Evolutionary conservation across 805 yeast species (phyloP), one percentile per base, ranked within the genome.

Genomic region (Wickerhamiella hasegawae): DNA sequence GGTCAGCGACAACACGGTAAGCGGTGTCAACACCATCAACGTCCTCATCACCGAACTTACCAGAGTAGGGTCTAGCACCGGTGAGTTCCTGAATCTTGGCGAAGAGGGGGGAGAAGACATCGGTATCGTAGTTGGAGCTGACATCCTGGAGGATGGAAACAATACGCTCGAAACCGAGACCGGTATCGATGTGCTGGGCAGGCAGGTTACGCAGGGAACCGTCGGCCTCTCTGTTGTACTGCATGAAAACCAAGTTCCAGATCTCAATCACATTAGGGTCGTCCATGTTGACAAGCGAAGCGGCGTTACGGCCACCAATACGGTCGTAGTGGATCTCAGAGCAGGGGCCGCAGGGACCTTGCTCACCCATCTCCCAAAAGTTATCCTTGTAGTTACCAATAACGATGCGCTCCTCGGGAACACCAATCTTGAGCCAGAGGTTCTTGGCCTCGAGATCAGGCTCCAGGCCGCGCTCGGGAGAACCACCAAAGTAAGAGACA

Each of bases 291-390:
- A 90, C 99, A 45, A 92, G 67, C 43, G 60, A 51, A 15, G 96
- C 66, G 37, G 97, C 98, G 53, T 90, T 87, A 66, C 99, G 77
- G 40, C 97, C 96, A 45, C 98, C 98, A 45, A 90, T 84, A 62
- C 98, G 76, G 60, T 90, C 99, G 58, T 83, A 90, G 60, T 90
- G 99, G 48, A 90, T 71, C 61, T 90, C 99, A 18, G 94, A 79
- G 63, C 98, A 92, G 35, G 99, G 99, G 43, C 99, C 99, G 66
- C 99, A 90, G 33, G 99, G 99, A 46, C 99, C 99, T 65, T 87
- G 97, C 54, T 92, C 99, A 51, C 99, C 99, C 99, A 90, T 90
- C 66, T 90, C 99, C 99, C 99, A 90, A 61, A 90, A 90, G 63
- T 90, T 90, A 58, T 90, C 99, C 53, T 74, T 65, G 36, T 76